A percentile compares a stretch with the other conserved stretches of the same genome.
Evolutionary conservation across 2,329 filamentous ascomycete genomes (phyloP).

Genomic region (Geosmithia morbida): DNA sequence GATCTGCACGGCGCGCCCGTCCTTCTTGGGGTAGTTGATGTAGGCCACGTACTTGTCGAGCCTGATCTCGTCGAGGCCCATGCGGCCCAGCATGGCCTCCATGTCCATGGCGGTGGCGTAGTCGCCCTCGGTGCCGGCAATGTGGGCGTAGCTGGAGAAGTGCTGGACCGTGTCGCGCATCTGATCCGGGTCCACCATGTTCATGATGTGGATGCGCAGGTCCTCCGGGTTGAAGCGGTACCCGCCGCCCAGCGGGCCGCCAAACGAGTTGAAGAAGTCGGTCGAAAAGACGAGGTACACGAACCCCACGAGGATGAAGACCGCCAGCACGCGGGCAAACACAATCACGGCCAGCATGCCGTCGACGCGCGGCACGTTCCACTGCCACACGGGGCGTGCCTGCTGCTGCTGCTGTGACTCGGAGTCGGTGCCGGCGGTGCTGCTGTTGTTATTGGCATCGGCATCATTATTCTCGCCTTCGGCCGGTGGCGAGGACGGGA

Average conservation of each 20-base stretch:
- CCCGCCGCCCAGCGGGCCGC: slow-evolving; percentile 46
- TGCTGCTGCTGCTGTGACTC: slow-evolving; percentile 5
- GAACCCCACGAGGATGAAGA: slow-evolving; percentile 61
- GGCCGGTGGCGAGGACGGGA: slow-evolving; percentile 15
- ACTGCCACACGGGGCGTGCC: slow-evolving; percentile 6
- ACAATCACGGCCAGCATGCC: slow-evolving; percentile 39
- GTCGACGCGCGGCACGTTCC: slow-evolving; percentile 21
- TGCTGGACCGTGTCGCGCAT: slow-evolving; percentile 63
- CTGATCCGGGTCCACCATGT: slow-evolving; percentile 51
- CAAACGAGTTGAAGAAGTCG: slow-evolving; percentile 60
- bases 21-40: slow-evolving; percentile 72
- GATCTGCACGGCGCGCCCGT: slow-evolving; percentile 70
- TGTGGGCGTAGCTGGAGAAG: slow-evolving; percentile 72
- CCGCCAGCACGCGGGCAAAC: slow-evolving; percentile 57
- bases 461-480: slow-evolving; percentile 7
- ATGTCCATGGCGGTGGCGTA: slow-evolving; percentile 76
- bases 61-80: slow-evolving; percentile 59
- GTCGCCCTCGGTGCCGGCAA: slow-evolving; percentile 90
- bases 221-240: slow-evolving; percentile 69
- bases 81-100: slow-evolving; percentile 57
- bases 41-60: slow-evolving; percentile 79
- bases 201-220: slow-evolving; percentile 61
- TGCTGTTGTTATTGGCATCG: neutral
- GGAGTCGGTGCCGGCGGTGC: neutral
- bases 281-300: slow-evolving; percentile 79